phyloP scores from a whole-genome alignment of 2,329 filamentous ascomycete species.

The Neoscytalidium dimidiatum region DNA sequence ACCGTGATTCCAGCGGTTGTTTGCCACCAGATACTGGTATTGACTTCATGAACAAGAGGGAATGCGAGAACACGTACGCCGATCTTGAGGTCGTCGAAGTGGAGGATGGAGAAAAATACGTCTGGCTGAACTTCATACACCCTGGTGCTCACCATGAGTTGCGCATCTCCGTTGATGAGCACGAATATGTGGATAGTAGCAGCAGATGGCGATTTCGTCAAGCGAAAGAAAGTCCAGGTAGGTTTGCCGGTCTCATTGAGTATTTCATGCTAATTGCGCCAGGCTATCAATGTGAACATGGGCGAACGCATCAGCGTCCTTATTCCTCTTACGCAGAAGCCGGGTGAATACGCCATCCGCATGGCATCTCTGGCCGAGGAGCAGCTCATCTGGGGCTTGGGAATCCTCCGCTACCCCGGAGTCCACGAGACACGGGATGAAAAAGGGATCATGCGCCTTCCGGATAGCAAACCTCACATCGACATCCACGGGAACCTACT shows the following conservation, averaged over 20 bases:
- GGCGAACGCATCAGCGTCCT: slow-evolving; percentile 58
- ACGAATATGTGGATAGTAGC: slow-evolving; percentile 57
- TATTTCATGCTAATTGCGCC: neutral
- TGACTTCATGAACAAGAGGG: neutral
- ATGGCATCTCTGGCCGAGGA: slow-evolving; percentile 51
- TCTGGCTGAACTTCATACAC: slow-evolving; percentile 3
- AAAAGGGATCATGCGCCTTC: slow-evolving; percentile 22
- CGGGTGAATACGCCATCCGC: slow-evolving; percentile 58
- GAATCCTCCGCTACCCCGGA: slow-evolving; percentile 47
- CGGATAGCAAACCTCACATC: slow-evolving; percentile 45
- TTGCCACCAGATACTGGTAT: neutral
- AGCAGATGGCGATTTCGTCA: slow-evolving; percentile 57
- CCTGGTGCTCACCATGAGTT: neutral
- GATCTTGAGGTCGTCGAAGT: neutral
- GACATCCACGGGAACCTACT: slow-evolving; percentile 50
- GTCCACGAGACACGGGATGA: neutral
- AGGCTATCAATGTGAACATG: slow-evolving; percentile 49
- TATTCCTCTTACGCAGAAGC: slow-evolving; percentile 46
- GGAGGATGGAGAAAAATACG: neutral
- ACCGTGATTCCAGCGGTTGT: neutral
- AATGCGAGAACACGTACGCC: neutral
- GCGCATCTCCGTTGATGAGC: slow-evolving; percentile 53
- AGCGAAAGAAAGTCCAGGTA: slow-evolving; percentile 51
- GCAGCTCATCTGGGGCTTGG: slow-evolving; percentile 59
- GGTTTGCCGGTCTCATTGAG: neutral